phyloP scores from a whole-genome alignment of 2,329 filamentous ascomycete species.

The Thelonectria olida region DNA sequence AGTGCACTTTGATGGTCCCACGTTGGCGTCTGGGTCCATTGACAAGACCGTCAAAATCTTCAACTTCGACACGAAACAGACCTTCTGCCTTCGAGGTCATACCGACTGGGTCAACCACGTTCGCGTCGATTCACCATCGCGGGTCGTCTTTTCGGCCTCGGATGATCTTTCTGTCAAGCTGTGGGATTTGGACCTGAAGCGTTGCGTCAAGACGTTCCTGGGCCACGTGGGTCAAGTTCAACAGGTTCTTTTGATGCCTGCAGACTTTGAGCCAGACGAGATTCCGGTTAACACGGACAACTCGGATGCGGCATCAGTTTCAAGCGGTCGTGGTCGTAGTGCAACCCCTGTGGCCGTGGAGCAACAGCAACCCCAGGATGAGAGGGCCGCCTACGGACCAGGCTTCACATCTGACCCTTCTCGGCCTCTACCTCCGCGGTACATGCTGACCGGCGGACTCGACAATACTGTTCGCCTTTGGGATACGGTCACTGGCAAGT shows the following conservation, averaged over 20 bases:
- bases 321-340: constrained; percentile 59
- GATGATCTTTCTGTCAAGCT: constrained; percentile 92
- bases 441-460: constrained; percentile 92
- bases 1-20: constrained; percentile 85
- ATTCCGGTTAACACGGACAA: constrained; percentile 52
- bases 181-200: constrained; percentile 89
- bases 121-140: constrained; percentile 80
- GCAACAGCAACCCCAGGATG: constrained; percentile 47
- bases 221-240: constrained; percentile 97
- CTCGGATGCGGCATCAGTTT: constrained; percentile 63
- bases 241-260: constrained; percentile 84
- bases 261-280: constrained; percentile 90
- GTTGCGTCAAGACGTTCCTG: constrained; percentile 80
- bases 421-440: constrained; percentile 81
- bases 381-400: constrained; percentile 65
- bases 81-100: constrained; percentile 83
- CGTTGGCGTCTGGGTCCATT: constrained; percentile 87
- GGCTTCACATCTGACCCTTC: constrained; percentile 68
- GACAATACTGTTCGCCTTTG: constrained; percentile 93
- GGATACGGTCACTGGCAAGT: constrained; percentile 85
- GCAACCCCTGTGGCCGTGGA: constrained; percentile 48
- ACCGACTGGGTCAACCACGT: constrained; percentile 98
- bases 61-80: constrained; percentile 86
- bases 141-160: constrained; percentile 90
- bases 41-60: constrained; percentile 93